These are phyloP conservation scores for Phlyctochytrium planicorne DNA, from an alignment of 192 early-diverging fungal genomes.

Conservation along the genomic window DNA sequence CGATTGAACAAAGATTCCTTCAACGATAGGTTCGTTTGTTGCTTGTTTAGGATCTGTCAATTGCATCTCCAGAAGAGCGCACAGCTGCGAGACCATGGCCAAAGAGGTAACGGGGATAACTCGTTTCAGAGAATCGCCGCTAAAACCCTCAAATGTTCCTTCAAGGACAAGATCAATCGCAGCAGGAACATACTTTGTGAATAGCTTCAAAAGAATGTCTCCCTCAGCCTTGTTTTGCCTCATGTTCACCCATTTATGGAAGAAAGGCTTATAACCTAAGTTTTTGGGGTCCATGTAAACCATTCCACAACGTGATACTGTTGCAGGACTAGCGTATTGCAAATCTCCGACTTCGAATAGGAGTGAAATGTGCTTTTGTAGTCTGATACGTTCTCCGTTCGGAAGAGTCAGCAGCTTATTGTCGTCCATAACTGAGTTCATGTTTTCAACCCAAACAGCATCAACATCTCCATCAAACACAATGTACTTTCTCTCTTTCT, in stretches of 20 bases:
- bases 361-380: slow-evolving; percentile 58
- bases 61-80: slow-evolving; percentile 51
- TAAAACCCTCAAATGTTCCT: slow-evolving; percentile 55
- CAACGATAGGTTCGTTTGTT: slow-evolving; percentile 45
- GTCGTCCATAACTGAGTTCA: slow-evolving; percentile 70
- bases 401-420: slow-evolving; percentile 59
- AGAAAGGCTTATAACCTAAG: slow-evolving; percentile 55
- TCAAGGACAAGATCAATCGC: slow-evolving; percentile 54
- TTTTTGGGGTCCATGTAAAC: slow-evolving; percentile 68
- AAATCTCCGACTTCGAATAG: slow-evolving; percentile 64
- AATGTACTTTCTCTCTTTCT: slow-evolving; percentile 63
- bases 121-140: slow-evolving; percentile 47
- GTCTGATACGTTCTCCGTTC: slow-evolving; percentile 59
- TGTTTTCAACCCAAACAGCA: slow-evolving; percentile 65
- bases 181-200: slow-evolving; percentile 49
- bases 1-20: slow-evolving; percentile 56
- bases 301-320: slow-evolving; percentile 56
- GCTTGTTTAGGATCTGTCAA: slow-evolving; percentile 46
- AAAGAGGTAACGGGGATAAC: slow-evolving; percentile 57
- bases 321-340: slow-evolving; percentile 62
- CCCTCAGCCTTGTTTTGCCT: slow-evolving; percentile 49
- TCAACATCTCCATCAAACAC: slow-evolving; percentile 66
- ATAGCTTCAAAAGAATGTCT: slow-evolving; percentile 46
- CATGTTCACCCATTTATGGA: slow-evolving; percentile 51
- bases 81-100: slow-evolving; percentile 54